Evolutionary conservation across 495 filamentous ascomycete species (phyloP).

Genomic region (Neurospora cerealis): DNA sequence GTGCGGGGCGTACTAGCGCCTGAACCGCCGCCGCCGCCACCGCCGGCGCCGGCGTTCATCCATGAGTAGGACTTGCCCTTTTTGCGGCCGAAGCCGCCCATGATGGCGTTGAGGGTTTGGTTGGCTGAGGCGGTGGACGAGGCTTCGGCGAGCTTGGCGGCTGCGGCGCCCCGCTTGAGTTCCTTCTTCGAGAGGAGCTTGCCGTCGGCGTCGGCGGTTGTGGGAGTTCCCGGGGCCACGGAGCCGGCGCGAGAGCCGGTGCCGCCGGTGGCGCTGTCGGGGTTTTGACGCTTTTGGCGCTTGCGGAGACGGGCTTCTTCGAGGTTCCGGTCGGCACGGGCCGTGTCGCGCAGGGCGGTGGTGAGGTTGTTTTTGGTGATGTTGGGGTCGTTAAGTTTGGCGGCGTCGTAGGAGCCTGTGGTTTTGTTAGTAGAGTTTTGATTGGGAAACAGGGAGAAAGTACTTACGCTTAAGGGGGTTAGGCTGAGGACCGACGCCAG

Average conservation of each 20-base stretch:
- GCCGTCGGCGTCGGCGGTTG: constrained; percentile 33
- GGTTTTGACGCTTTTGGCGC: constrained; percentile 37
- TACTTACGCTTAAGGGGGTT: constrained; percentile 53
- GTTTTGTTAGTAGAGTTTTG: too few relatives aligned
- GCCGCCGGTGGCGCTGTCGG: constrained; percentile 18
- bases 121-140: constrained; percentile 48
- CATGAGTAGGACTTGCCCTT: constrained; percentile 49
- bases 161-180: constrained; percentile 47
- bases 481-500: constrained; percentile 30
- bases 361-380: constrained; percentile 24
- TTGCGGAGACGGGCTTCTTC: constrained; percentile 41
- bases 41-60: constrained; percentile 34
- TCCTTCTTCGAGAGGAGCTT: constrained; percentile 49
- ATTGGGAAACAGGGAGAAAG: too few relatives aligned
- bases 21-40: constrained; percentile 19
- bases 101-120: constrained; percentile 41
- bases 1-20: constrained; percentile 37
- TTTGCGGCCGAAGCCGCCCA: constrained; percentile 42
- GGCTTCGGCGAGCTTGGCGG: constrained; percentile 39
- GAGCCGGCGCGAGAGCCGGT: constrained; percentile 34
- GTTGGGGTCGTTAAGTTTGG: constrained; percentile 16
- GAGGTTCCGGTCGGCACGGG: constrained; percentile 30
- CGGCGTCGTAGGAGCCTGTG: constrained; percentile 17
- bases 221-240: constrained; percentile 38
- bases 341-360: constrained; percentile 25